Evolutionary conservation across 73 alveolate species (phyloP).

Genomic region (Paramecium bursaria): DNA sequence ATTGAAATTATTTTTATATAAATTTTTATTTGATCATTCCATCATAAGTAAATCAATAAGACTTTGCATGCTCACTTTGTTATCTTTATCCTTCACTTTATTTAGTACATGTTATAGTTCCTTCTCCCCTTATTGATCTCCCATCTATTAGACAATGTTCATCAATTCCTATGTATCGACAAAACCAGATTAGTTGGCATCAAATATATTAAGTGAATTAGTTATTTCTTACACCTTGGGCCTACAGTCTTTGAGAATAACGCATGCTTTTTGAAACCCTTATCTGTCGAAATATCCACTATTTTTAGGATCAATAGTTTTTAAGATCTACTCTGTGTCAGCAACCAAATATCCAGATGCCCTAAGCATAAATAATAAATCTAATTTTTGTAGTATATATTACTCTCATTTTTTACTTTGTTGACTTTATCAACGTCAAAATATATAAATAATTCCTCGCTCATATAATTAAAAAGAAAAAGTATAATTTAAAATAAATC

Average conservation of each 20-base stretch:
- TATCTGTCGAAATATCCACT: background rate
- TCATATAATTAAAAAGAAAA: too few relatives aligned
- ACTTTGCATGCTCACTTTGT: background rate
- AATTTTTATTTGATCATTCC: conserved; percentile 4
- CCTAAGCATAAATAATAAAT: conserved; percentile 37
- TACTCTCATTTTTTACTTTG: too few relatives aligned
- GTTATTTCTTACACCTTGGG: conserved; percentile 16
- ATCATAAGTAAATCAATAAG: background rate
- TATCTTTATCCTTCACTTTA: background rate
- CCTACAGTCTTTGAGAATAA: background rate
- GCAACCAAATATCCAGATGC: conserved; percentile 21
- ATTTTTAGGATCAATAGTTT: background rate
- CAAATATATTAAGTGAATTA: conserved; percentile 1
- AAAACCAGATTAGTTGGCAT: conserved; percentile 20
- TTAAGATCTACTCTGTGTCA: conserved; percentile 27
- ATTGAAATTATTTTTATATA: background rate
- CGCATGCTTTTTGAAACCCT: background rate
- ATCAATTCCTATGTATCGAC: conserved; percentile 41
- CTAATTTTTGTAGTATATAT: too few relatives aligned
- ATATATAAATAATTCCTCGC: too few relatives aligned
- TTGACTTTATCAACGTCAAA: too few relatives aligned
- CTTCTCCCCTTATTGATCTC: conserved; percentile 17
- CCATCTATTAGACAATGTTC: conserved; percentile 40
- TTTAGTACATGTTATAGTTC: conserved; percentile 18
- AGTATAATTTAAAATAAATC: conserved; percentile 40